These are phyloP conservation scores for Rhodotorula kratochvilovae DNA, from an alignment of 768 basidiomycete genomes.

Conservation along the genomic window DNA sequence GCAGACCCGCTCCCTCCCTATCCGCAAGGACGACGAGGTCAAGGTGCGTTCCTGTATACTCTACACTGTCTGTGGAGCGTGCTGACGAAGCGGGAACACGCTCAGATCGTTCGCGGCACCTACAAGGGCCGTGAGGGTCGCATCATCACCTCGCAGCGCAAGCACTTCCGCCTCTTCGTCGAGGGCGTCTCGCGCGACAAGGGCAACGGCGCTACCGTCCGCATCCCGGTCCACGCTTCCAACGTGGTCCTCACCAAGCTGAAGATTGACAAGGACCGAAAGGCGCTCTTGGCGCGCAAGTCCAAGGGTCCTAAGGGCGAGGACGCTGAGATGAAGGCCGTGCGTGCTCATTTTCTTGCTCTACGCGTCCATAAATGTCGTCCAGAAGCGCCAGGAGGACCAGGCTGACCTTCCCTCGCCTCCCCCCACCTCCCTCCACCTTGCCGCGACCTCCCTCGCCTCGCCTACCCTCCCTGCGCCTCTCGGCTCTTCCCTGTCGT, in stretches of 20 bases:
- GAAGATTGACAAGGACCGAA: conserved; percentile 73
- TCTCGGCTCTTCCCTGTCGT: neutral
- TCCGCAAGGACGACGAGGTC: conserved; percentile 98
- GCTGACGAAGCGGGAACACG: neutral
- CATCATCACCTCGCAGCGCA: conserved; percentile 53
- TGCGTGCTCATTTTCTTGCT: neutral
- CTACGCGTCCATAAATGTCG: too few relatives aligned
- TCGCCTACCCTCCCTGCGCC: neutral
- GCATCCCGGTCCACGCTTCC: conserved; percentile 92
- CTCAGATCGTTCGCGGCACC: conserved; percentile 85
- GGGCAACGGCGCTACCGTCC: conserved; percentile 87
- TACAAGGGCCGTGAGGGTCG: conserved; percentile 99
- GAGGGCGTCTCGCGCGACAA: conserved; percentile 97
- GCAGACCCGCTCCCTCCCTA: conserved; percentile 72
- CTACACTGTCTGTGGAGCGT: neutral
- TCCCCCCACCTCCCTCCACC: neutral
- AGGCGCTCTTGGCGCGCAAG: conserved; percentile 49
- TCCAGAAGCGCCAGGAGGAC: too few relatives aligned
- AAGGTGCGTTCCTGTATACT: conserved; percentile 10
- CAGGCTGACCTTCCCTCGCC: neutral
- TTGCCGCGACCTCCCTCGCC: neutral
- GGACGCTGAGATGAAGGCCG: conserved; percentile 47
- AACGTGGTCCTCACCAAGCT: conserved; percentile 90
- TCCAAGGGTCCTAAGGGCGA: conserved; percentile 38
- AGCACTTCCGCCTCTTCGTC: conserved; percentile 94